These are phyloP conservation scores for Barnettozyma pratensis DNA, from an alignment of 805 yeast genomes.

Conservation along the genomic window DNA sequence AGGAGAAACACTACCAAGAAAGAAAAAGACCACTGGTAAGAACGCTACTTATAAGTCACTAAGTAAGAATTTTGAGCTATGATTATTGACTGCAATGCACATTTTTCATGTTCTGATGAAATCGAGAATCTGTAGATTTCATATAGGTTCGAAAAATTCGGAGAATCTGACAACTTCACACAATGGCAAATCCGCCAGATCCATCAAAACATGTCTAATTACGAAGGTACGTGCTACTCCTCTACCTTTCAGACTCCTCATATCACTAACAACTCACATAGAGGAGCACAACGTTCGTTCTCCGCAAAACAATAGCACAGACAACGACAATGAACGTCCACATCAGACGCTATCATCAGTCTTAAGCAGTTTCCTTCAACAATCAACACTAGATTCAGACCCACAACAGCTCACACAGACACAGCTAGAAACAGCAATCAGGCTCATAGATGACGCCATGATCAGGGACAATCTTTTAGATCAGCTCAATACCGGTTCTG, in stretches of 20 bases:
- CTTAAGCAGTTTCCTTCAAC: slow-evolving; percentile 11
- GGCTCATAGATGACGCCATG: slow-evolving; percentile 15
- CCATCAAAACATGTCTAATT: slow-evolving; percentile 14
- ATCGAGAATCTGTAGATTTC: no score
- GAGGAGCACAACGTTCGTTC: slow-evolving; percentile 4
- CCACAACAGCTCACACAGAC: slow-evolving; percentile 3
- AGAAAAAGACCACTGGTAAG: neutral
- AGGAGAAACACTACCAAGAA: neutral
- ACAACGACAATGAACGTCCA: slow-evolving; percentile 2
- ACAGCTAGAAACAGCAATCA: slow-evolving; percentile 16
- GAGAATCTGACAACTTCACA: no score
- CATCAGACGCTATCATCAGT: slow-evolving; percentile 18
- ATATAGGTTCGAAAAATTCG: neutral
- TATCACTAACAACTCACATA: neutral
- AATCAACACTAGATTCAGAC: slow-evolving; percentile 5
- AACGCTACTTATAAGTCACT: slow-evolving; percentile 3
- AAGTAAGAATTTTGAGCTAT: slow-evolving; percentile 10
- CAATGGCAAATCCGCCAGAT: neutral
- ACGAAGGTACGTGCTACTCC: slow-evolving; percentile 10
- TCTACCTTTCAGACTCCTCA: slow-evolving; percentile 4
- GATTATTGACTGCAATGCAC: neutral
- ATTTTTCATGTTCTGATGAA: no score
- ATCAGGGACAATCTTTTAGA: slow-evolving; percentile 23
- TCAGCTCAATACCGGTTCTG: slow-evolving; percentile 15
- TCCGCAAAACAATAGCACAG: neutral